Evolutionary conservation across 352 stramenopile genomes (phyloP).

Genomic region (Globisporangium canariense): DNA sequence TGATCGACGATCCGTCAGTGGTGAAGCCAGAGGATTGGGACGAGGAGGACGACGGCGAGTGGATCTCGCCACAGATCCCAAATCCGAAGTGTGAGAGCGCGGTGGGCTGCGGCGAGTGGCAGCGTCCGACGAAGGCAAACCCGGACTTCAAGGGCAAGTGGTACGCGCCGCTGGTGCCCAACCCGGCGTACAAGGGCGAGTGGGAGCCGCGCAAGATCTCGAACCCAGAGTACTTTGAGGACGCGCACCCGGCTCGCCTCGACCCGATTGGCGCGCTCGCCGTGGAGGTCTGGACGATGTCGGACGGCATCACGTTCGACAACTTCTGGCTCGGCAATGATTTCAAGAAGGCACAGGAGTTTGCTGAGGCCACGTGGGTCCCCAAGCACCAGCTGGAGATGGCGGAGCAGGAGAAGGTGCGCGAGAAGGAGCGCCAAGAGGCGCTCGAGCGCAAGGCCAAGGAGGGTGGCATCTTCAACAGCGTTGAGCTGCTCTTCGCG

Average conservation of each 20-base stretch:
- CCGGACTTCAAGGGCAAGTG: slow-evolving; percentile 93
- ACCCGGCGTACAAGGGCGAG: slow-evolving; percentile 90
- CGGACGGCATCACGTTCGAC: slow-evolving; percentile 88
- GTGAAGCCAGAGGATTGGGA: slow-evolving; percentile 92
- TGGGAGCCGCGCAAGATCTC: slow-evolving; percentile 89
- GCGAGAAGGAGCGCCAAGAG: slow-evolving; percentile 36
- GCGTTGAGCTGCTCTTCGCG: slow-evolving; percentile 31
- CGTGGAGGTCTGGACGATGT: slow-evolving; percentile 92
- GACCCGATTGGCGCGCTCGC: slow-evolving; percentile 86
- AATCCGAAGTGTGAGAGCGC: slow-evolving; percentile 87
- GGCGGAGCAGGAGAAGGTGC: slow-evolving; percentile 47
- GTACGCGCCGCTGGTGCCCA: slow-evolving; percentile 85
- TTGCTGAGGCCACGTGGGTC: slow-evolving; percentile 70
- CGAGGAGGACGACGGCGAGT: slow-evolving; percentile 91
- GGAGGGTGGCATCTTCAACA: slow-evolving; percentile 45
- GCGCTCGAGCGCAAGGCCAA: slow-evolving; percentile 40
- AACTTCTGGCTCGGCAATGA: slow-evolving; percentile 92
- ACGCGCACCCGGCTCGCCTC: slow-evolving; percentile 74
- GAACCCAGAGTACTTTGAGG: slow-evolving; percentile 89
- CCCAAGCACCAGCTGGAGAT: slow-evolving; percentile 72
- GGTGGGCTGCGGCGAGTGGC: slow-evolving; percentile 91
- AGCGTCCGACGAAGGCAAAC: slow-evolving; percentile 84
- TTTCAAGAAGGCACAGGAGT: slow-evolving; percentile 67
- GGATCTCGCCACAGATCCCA: slow-evolving; percentile 80
- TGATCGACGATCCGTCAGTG: slow-evolving; percentile 81